Percentiles rank a stretch among this genome's conserved stretches.
These are phyloP conservation scores for Peronospora farinosa DNA, from an alignment of 352 stramenopile genomes.

Conservation along the genomic window DNA sequence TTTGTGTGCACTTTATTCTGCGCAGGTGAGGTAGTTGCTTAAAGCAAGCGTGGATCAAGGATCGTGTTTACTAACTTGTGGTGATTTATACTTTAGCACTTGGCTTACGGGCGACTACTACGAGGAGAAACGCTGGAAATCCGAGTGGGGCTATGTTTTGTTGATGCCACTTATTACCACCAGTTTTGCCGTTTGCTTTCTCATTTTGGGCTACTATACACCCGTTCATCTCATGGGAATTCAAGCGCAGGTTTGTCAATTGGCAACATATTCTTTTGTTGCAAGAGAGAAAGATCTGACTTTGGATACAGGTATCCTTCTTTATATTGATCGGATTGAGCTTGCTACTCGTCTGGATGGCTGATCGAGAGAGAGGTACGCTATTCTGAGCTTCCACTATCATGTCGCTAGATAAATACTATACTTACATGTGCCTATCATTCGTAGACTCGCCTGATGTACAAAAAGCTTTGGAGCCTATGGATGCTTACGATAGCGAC, in stretches of 20 bases:
- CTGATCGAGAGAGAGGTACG: slow-evolving; percentile 53
- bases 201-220: slow-evolving; percentile 63
- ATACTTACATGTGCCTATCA: slow-evolving; percentile 1
- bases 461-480: slow-evolving; percentile 44
- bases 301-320: slow-evolving; percentile 38
- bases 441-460: slow-evolving; percentile 45
- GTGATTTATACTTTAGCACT: slow-evolving; percentile 22
- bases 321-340: slow-evolving; percentile 41
- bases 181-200: slow-evolving; percentile 45
- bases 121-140: slow-evolving; percentile 49
- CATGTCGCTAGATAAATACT: background rate
- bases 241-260: slow-evolving; percentile 32
- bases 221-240: slow-evolving; percentile 52
- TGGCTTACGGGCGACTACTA: slow-evolving; percentile 58
- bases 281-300: background rate
- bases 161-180: slow-evolving; percentile 48
- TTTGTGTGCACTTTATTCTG: slow-evolving; percentile 48
- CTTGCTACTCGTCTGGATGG: slow-evolving; percentile 61
- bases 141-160: slow-evolving; percentile 58
- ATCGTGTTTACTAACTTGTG: slow-evolving; percentile 5
- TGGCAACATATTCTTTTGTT: background rate
- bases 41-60: background rate
- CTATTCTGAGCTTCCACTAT: background rate
- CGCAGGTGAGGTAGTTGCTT: slow-evolving; percentile 31
- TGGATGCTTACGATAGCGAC: slow-evolving; percentile 77